These are phyloP conservation scores for Pachyrhizus erosus DNA, from an alignment of 306 rosid genomes.

Conservation along the genomic window DNA sequence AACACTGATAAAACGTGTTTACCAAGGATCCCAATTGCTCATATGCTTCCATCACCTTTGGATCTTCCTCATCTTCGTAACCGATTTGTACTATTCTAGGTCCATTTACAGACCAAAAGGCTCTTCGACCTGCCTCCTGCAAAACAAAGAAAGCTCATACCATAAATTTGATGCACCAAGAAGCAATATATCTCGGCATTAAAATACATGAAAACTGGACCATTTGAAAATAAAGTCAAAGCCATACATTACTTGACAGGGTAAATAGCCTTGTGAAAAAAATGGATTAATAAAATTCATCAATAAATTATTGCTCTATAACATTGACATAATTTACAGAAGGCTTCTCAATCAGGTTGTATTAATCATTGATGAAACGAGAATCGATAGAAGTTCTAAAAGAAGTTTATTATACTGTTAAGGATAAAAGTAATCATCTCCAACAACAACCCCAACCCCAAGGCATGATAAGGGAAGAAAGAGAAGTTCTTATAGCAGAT, in stretches of 20 bases:
- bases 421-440: conserved; percentile 3
- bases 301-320: neutral
- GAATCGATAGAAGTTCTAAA: neutral
- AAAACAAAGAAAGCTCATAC: conserved; percentile 17
- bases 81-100: conserved; percentile 90
- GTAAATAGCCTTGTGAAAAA: neutral
- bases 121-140: conserved; percentile 93
- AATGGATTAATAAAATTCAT: neutral
- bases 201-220: conserved; percentile 1
- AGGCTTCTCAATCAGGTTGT: conserved; percentile 1
- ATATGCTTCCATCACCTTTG: conserved; percentile 87
- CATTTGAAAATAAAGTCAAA: neutral
- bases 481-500: neutral
- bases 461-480: neutral
- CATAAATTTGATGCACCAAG: neutral
- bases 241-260: neutral
- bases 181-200: neutral
- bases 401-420: neutral
- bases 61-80: conserved; percentile 88
- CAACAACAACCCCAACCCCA: conserved; percentile 19
- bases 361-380: neutral
- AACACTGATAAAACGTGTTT: conserved; percentile 34
- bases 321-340: neutral
- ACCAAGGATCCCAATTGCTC: conserved; percentile 96
- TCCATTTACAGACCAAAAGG: conserved; percentile 95